phyloP scores from a whole-genome alignment of 208 protist species.

The Entamoeba moshkovskii region DNA sequence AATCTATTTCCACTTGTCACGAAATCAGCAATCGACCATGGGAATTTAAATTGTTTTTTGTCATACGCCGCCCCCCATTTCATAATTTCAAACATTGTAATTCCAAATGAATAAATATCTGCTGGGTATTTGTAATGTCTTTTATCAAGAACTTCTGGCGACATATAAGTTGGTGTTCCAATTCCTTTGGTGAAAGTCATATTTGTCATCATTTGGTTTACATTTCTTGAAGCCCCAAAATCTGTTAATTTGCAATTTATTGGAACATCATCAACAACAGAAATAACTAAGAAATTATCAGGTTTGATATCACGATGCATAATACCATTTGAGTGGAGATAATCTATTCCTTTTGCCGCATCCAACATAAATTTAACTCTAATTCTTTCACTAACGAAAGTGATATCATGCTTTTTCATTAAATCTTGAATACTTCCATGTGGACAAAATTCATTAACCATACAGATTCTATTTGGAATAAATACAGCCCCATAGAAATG shows the following conservation, averaged over 20 bases:
- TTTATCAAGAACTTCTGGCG: neutral
- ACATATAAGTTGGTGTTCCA: neutral
- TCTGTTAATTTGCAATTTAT: neutral
- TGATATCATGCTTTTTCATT: neutral
- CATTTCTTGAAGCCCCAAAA: neutral
- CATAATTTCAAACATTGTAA: neutral
- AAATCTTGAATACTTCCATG: neutral
- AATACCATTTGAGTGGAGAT: neutral
- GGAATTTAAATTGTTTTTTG: too few relatives aligned
- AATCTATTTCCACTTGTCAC: too few relatives aligned
- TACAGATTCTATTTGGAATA: neutral
- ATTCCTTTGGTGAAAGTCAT: neutral
- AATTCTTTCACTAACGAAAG: neutral
- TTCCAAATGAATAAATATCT: neutral
- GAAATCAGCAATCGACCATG: too few relatives aligned
- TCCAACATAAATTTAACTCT: neutral
- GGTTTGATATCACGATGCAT: neutral
- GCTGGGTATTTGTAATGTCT: neutral
- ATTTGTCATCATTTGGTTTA: too few relatives aligned
- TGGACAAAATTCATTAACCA: neutral
- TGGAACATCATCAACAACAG: neutral
- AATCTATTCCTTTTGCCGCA: neutral
- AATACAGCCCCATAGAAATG: neutral
- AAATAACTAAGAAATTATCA: neutral
- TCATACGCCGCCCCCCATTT: neutral